These are phyloP conservation scores for Backusella luteola DNA, from an alignment of 192 early-diverging fungal genomes.

Conservation along the genomic window DNA sequence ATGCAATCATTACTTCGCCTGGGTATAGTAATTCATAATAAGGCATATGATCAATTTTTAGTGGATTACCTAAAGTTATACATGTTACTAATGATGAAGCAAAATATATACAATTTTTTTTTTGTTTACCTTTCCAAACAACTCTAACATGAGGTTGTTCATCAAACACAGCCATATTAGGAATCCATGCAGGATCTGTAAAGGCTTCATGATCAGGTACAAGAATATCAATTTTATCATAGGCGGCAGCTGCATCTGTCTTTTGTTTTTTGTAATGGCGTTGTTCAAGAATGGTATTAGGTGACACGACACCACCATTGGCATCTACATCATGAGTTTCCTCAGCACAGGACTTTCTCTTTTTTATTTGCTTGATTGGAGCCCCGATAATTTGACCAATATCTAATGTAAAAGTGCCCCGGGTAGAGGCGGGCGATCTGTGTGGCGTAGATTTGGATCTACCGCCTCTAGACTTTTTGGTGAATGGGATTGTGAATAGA, in stretches of 20 bases:
- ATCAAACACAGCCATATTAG: conserved; percentile 17
- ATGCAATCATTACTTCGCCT: conserved; percentile 72
- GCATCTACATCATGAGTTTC: neutral
- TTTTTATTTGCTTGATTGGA: neutral
- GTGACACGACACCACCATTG: neutral
- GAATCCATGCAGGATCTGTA: conserved; percentile 20
- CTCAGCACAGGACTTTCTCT: neutral
- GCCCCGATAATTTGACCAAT: neutral
- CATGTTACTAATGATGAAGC: neutral
- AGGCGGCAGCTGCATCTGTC: conserved; percentile 14
- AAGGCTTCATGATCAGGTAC: conserved; percentile 11
- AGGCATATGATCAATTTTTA: conserved; percentile 38
- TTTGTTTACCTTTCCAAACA: conserved; percentile 28
- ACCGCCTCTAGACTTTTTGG: neutral
- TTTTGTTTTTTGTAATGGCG: conserved; percentile 13
- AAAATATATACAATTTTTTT: neutral
- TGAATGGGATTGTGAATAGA: neutral
- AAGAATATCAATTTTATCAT: conserved; percentile 24
- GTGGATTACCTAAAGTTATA: conserved; percentile 36
- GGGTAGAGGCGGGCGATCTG: neutral
- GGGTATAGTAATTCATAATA: conserved; percentile 55
- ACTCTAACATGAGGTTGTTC: conserved; percentile 16
- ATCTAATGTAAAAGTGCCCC: conserved; percentile 12
- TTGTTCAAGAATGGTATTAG: neutral
- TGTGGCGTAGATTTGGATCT: conserved; percentile 11